phyloP scores from a whole-genome alignment of 192 early-diverging fungal genomes.

The Backusella westeae region DNA sequence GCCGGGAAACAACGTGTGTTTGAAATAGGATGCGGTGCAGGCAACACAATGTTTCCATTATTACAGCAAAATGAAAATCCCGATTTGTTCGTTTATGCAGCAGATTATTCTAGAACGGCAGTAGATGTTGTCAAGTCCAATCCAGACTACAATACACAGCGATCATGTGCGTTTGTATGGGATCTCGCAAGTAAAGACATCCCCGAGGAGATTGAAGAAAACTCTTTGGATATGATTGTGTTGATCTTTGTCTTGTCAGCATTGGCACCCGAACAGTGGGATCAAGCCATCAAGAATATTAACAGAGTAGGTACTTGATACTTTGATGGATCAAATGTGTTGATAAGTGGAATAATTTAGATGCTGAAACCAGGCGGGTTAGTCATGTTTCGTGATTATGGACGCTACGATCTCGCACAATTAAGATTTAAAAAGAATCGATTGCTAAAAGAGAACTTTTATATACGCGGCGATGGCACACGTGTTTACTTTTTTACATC shows the following conservation, averaged over 20 bases:
- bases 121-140: constrained; percentile 88
- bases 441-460: constrained; percentile 90
- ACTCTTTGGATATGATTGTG: constrained; percentile 84
- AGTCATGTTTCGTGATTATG: constrained; percentile 92
- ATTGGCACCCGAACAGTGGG: constrained; percentile 82
- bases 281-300: constrained; percentile 77
- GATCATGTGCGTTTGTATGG: constrained; percentile 91
- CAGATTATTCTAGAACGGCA: constrained; percentile 89
- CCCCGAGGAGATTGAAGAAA: constrained; percentile 66
- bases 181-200: constrained; percentile 81
- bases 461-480: constrained; percentile 96
- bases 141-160: constrained; percentile 61
- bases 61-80: constrained; percentile 70
- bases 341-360: not conserved
- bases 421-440: constrained; percentile 91
- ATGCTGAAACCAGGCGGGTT: constrained; percentile 89
- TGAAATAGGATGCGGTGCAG: constrained; percentile 97
- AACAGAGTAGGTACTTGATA: constrained; percentile 45
- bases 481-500: constrained; percentile 91
- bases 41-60: constrained; percentile 94
- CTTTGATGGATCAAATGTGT: too few relatives aligned
- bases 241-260: constrained; percentile 97
- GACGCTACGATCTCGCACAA: constrained; percentile 94
- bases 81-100: constrained; percentile 84
- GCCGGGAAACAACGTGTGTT: constrained; percentile 61